Percentiles rank a stretch among this genome's conserved stretches.
Evolutionary conservation across 2,329 filamentous ascomycete genomes (phyloP).

Genomic region (Neofusicoccum umdonicola): DNA sequence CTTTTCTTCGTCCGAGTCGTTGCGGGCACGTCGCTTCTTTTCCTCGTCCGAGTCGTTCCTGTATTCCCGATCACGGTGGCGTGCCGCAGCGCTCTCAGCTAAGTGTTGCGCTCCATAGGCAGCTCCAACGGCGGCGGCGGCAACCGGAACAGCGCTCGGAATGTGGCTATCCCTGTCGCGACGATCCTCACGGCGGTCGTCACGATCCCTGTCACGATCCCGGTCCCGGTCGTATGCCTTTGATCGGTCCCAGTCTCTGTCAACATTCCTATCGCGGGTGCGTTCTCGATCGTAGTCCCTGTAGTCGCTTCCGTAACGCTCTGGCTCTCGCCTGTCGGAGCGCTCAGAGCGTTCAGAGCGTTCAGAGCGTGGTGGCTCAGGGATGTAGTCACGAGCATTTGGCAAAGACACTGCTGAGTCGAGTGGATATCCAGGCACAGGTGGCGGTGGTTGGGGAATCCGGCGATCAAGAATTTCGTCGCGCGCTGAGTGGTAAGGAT

Average conservation of each 20-base stretch:
- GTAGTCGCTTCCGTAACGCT: constrained; percentile 17
- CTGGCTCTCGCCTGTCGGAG: constrained; percentile 24
- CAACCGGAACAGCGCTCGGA: constrained; percentile 20
- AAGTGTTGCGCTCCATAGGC: constrained; percentile 21
- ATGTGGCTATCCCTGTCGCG: constrained; percentile 21
- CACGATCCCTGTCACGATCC: constrained; percentile 20
- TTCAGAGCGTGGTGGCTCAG: constrained; percentile 23
- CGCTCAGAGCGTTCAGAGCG: constrained; percentile 22
- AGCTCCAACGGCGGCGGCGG: constrained; percentile 27
- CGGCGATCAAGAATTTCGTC: constrained; percentile 43
- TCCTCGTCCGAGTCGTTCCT: constrained; percentile 24
- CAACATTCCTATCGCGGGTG: constrained; percentile 19
- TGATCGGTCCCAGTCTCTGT: constrained; percentile 18
- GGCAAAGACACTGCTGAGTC: background rate
- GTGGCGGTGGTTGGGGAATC: constrained; percentile 19
- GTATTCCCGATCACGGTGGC: constrained; percentile 4
- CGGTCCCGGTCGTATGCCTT: constrained; percentile 18
- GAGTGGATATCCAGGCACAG: constrained; percentile 1
- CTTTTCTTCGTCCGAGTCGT: constrained; percentile 26
- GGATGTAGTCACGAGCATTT: constrained; percentile 11
- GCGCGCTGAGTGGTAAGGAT: constrained; percentile 20
- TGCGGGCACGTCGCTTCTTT: constrained; percentile 22
- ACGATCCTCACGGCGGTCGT: constrained; percentile 19
- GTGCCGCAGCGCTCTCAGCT: constrained; percentile 17
- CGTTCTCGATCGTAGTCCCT: constrained; percentile 18